Evolutionary conservation across 2,329 filamentous ascomycete species (phyloP), one percentile per base, ranked within the genome.

Genomic region (Colletotrichum gloeosporioides): DNA sequence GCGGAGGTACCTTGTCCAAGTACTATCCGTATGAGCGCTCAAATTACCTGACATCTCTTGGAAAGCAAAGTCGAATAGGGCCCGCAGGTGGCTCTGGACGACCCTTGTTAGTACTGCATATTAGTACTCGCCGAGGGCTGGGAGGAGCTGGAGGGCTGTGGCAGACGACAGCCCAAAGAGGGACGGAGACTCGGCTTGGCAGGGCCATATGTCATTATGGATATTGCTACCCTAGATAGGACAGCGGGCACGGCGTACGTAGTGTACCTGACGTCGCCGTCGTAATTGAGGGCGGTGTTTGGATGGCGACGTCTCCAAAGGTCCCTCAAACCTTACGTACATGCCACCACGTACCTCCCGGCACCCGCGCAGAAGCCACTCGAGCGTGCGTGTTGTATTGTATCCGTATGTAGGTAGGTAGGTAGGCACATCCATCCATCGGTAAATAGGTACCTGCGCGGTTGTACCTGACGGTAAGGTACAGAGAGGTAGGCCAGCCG

Each of bases 131-230:
- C 29, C 62, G 59, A 76, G 59, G 69, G 44, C 44, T 53, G 44
- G 44, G 44, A 53, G 44, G 44, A 53, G 44, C 44, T 25, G 44
- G n/a, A 53, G 44, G 44, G 59, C 69, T 65, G 69, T 76, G 64
- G 65, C 36, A 61, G 71, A 53, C 44, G 44, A 53, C n/a, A 53
- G n/a, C 44, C 44, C 44, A 53, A 53, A 53, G 44, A 53, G 44
- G 64, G 34, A 74, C 34, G 65, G 70, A 69, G 74, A 68, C 36
- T 49, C 70, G 59, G 59, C 74, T 76, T 76, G 74, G 65, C 74
- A 76, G 65, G 44, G 74, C 53, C 64, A 74, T 76, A 76, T 74
- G 74, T 76, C 70, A 74, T 69, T 53, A 74, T 73, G 74, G 74
- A 69, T 59, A 66, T 73, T 65, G 74, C 70, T 44, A 68, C 39